Conservation (phyloP, 495 filamentous ascomycete species). For the Talaromyces ruber region DNA sequence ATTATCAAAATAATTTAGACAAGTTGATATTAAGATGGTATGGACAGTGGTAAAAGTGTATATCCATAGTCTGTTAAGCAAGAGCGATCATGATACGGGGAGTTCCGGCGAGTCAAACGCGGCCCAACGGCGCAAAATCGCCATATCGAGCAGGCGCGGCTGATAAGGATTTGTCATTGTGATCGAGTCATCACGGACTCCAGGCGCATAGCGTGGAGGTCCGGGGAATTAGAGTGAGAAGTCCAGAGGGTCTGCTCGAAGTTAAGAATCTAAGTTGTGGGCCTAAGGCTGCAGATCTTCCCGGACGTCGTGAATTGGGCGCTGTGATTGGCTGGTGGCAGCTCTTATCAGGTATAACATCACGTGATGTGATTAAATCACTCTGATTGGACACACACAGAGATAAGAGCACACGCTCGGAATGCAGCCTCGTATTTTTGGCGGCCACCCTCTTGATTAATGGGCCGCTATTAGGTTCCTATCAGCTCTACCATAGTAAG, state of each 20-base stretch:
- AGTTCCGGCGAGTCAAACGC: neutral
- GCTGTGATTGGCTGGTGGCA: neutral
- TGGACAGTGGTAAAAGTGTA: neutral
- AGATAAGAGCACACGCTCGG: neutral
- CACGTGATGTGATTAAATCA: too few relatives aligned
- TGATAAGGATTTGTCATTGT: constrained; percentile 1
- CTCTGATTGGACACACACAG: too few relatives aligned
- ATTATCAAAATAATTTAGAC: neutral
- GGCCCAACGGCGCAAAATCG: neutral
- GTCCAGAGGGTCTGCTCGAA: neutral
- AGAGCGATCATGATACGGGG: neutral
- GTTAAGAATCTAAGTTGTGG: neutral
- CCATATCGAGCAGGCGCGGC: neutral
- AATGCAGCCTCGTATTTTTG: neutral
- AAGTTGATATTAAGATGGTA: neutral
- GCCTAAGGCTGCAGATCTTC: neutral
- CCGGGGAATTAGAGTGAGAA: neutral
- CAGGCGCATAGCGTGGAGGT: neutral
- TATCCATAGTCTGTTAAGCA: neutral
- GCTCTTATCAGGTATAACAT: constrained; percentile 1
- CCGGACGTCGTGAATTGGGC: neutral
- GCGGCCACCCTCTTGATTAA: neutral
- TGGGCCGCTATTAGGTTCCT: neutral
- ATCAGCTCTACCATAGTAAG: neutral
- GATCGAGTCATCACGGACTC: neutral